These are phyloP conservation scores for Metarhizium brunneum DNA, from an alignment of 2,329 filamentous ascomycete genomes.

Conservation along the genomic window DNA sequence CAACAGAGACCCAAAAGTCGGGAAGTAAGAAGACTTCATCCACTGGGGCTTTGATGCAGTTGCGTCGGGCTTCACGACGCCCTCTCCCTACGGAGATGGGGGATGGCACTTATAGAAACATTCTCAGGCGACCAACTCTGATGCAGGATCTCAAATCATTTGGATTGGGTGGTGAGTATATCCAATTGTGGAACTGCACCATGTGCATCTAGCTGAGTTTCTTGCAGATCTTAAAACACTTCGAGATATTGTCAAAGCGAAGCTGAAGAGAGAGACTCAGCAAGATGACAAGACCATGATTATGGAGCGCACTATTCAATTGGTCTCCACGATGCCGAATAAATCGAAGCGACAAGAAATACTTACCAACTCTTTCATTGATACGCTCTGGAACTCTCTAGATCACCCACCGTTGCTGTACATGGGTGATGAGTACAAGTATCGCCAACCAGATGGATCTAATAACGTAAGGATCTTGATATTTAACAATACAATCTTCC, in stretches of 20 bases:
- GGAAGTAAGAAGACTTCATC: conserved; percentile 6
- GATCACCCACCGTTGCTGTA: conserved; percentile 64
- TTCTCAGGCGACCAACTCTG: conserved; percentile 40
- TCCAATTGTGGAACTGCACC: background rate
- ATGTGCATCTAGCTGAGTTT: conserved; percentile 5
- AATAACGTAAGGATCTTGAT: conserved; percentile 41
- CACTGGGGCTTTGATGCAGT: conserved; percentile 18
- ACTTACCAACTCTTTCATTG: conserved; percentile 59
- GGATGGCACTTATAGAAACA: conserved; percentile 47
- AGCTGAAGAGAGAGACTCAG: conserved; percentile 52
- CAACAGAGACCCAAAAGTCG: background rate
- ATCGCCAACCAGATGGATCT: conserved; percentile 61
- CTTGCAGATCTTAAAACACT: conserved; percentile 53
- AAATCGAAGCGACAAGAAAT: conserved; percentile 51
- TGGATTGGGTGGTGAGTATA: conserved; percentile 31
- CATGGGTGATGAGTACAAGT: conserved; percentile 52
- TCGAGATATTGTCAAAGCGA: conserved; percentile 47
- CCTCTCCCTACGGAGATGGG: conserved; percentile 55
- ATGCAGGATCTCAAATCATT: conserved; percentile 49
- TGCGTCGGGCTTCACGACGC: conserved; percentile 40
- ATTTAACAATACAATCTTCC: background rate
- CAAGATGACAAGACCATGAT: conserved; percentile 69
- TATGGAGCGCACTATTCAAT: conserved; percentile 64
- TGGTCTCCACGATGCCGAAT: conserved; percentile 55
- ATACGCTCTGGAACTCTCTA: conserved; percentile 60